Conservation (phyloP, 768 basidiomycete genomes). For the Amanita exitialis region DNA sequence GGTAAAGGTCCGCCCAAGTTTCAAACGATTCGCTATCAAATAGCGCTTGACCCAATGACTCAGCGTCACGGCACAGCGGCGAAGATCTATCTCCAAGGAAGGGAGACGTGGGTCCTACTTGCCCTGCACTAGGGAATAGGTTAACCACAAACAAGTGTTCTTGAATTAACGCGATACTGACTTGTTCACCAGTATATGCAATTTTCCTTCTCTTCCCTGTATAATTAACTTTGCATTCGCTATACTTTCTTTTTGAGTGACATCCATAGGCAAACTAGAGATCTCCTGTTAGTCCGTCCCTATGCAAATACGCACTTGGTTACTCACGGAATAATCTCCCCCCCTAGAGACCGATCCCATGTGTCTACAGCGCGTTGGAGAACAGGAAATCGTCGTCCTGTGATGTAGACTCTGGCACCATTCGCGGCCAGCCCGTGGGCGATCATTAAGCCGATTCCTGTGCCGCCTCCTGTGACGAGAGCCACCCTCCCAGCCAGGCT, state of each 20-base stretch:
- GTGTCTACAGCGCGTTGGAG: conserved; percentile 45
- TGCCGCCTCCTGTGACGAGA: conserved; percentile 44
- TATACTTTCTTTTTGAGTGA: conserved; percentile 63
- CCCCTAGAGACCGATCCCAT: conserved; percentile 37
- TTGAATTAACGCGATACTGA: conserved; percentile 19
- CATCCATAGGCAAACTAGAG: conserved; percentile 50
- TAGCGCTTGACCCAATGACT: conserved; percentile 55
- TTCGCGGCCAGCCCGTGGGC: conserved; percentile 63
- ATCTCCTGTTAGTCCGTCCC: conserved; percentile 2
- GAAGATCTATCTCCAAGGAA: conserved; percentile 49
- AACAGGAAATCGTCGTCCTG: conserved; percentile 56
- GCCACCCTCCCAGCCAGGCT: conserved; percentile 50
- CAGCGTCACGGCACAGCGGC: conserved; percentile 52
- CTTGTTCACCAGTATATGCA: conserved; percentile 83
- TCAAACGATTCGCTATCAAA: conserved; percentile 61
- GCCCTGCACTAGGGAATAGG: conserved; percentile 48
- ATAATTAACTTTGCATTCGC: conserved; percentile 40
- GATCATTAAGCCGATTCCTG: conserved; percentile 54
- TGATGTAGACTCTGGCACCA: conserved; percentile 77
- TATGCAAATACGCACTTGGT: not conserved
- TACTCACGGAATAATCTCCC: conserved; percentile 49
- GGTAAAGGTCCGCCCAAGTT: conserved; percentile 51
- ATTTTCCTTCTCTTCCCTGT: conserved; percentile 49
- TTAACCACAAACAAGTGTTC: not conserved
- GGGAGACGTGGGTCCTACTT: conserved; percentile 49